Conservation (phyloP, 805 yeast genomes). For the Barnettozyma wickerhamii region DNA sequence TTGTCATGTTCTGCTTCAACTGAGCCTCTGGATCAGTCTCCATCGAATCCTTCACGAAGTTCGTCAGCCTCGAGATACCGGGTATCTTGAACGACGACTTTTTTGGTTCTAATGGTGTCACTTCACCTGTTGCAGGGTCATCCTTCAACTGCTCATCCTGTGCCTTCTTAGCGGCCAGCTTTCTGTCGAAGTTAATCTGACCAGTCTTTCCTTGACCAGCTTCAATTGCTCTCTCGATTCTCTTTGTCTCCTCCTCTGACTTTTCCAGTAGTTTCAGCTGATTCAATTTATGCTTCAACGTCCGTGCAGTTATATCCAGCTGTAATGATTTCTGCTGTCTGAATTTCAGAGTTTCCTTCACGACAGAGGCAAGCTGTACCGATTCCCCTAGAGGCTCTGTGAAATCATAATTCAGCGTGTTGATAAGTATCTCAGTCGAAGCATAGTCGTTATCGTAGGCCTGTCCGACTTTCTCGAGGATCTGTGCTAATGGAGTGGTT, state of each 20-base stretch:
- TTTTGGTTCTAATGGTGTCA: conserved; percentile 23
- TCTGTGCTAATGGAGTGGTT: conserved; percentile 37
- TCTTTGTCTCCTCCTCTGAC: conserved; percentile 40
- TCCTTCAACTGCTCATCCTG: conserved; percentile 8
- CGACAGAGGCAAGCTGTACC: conserved; percentile 59
- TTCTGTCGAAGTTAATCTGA: conserved; percentile 27
- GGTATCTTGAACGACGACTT: conserved; percentile 47
- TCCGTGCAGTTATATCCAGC: conserved; percentile 37
- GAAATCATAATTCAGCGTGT: conserved; percentile 52
- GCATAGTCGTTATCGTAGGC: conserved; percentile 71
- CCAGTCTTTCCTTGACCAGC: conserved; percentile 23
- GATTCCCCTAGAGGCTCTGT: conserved; percentile 68
- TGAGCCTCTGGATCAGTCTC: conserved; percentile 66
- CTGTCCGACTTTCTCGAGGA: conserved; percentile 77
- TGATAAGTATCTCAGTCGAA: conserved; percentile 44
- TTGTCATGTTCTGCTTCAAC: conserved; percentile 45
- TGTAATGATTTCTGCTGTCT: conserved; percentile 48
- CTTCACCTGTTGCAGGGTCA: not conserved
- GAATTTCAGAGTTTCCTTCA: conserved; percentile 50
- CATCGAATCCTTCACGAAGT: conserved; percentile 53
- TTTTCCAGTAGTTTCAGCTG: conserved; percentile 34
- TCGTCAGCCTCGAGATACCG: conserved; percentile 46
- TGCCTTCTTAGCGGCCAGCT: conserved; percentile 18
- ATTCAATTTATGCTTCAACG: conserved; percentile 30
- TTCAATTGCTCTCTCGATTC: conserved; percentile 31